Base-by-base conservation (phyloP, 768 basidiomycete genomes). In the Suillus spraguei region DNA sequence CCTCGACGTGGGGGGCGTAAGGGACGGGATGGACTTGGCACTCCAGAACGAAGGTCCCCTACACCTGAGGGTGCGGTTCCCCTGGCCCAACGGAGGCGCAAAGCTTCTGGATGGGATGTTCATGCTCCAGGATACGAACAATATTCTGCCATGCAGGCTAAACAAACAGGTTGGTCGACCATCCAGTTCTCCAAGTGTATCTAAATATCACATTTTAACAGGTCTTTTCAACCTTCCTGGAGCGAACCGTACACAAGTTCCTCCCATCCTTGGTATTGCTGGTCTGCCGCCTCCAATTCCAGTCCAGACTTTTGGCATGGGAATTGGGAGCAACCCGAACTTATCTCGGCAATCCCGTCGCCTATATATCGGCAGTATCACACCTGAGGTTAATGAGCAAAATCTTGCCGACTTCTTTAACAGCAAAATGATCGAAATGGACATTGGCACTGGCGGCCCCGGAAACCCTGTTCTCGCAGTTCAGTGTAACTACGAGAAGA, bases 401-500 rank as follows among this genome's bases (percentile, higher is more conserved):
- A 94, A 91, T 71, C 79, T 99, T 49, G 87, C 89, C 17, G 90
- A 94, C 42, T 97, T 98, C 81, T 98, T 99, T 87, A 98, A 98
- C 72, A 80, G 82, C 61, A 95, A 97, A 80, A 98, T 99, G 95
- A 86, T 85, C 46, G 95, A 98, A 77, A 92, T 93, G 88, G 84
- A 83, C 65, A 87, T 96, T 54, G 92, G 94, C 16, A 92, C 93
- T 7, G 90, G 89, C 35, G 86, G 84, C 22, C 86, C 92, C 28
- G 95, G 94, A 24, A 94, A 95, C 66, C 94, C 97, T 11, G 94
- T 99, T 38, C 83, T 96, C 38, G 91, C 91, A 22, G 95, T 97
- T 6, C 95, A 97, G 72, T 92, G 97, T 80, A 98, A 98, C 72
- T 95, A 95, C 70, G 97, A 99, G 77, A 99, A 99, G 83, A 95